Base-by-base conservation (phyloP, 1,284 basidiomycete genomes). In the Trametes polyzona region DNA sequence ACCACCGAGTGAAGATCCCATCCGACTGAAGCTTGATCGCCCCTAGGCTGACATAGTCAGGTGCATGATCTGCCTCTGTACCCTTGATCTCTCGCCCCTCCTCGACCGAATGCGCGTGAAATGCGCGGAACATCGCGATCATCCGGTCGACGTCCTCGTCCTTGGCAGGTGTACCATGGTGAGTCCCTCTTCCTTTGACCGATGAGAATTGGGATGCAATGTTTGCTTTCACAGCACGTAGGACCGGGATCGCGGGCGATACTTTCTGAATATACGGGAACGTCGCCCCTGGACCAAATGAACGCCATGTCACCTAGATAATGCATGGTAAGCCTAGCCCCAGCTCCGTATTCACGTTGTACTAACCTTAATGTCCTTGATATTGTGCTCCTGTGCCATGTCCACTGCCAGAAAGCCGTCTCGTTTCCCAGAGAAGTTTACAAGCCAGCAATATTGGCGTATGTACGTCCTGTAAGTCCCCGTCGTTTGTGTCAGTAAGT, bases 391-490 rank as follows among this genome's bases (percentile, higher is more conserved):
- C 21, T 58, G 53, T 11, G 50, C 52, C 9, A 50, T 32, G 21
- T 68, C 65, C 12, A 57, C 41, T 0, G 62, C 55, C 0, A 48
- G n/a, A 33, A 66, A 72, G 7, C 35, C 43, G 27, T 62, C 40
- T 4, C 39, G 63, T 14, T 64, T 63, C 0, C 74, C 75, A 0
- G 64, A 63, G 0, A 56, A 55, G 52, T 77, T 78, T 1, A 72
- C 60, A 0, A 77, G 52, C 75, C 74, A 76, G 51, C 73, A 74
- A 44, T 73, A 58, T 7, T 68, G 33, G 1, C 64, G 57, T 0
- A 76, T 61, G 58, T 70, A 72, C 12, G 69, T 51, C 27, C 71
- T 72, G 24, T 27, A 44, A 9, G 16, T 33, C 2, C n/a, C n/a
- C n/a, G n/a, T n/a, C n/a, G n/a, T n/a, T n/a, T n/a, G n/a, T n/a